phyloP scores from a whole-genome alignment of 2,329 filamentous ascomycete genomes.

The Rugonectria rugulosa region DNA sequence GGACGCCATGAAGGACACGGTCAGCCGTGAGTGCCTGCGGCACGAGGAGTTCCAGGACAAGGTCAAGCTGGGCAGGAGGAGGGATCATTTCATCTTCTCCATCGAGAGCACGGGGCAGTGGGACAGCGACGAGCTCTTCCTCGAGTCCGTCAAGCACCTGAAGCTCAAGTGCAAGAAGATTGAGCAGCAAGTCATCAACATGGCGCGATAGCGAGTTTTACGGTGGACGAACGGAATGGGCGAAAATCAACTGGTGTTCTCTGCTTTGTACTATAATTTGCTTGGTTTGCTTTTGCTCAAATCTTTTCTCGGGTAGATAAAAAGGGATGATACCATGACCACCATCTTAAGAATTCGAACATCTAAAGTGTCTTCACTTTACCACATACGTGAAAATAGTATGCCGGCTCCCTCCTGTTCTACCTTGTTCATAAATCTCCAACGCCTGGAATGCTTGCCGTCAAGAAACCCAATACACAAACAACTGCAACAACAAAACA shows the following conservation, averaged over 20 bases:
- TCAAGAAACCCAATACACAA: constrained; percentile 5
- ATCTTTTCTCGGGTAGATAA: constrained; percentile 44
- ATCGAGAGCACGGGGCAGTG: constrained; percentile 96
- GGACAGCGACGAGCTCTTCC: constrained; percentile 90
- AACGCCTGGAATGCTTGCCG: constrained; percentile 38
- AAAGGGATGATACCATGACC: constrained; percentile 46
- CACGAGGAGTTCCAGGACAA: constrained; percentile 95
- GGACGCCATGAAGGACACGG: constrained; percentile 92
- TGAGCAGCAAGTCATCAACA: constrained; percentile 73
- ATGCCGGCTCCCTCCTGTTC: constrained; percentile 40
- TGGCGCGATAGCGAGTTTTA: constrained; percentile 57
- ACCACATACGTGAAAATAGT: constrained; percentile 30
- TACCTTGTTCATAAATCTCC: constrained; percentile 24
- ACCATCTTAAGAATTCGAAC: constrained; percentile 25
- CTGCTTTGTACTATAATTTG: constrained; percentile 35
- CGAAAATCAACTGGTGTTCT: constrained; percentile 21
- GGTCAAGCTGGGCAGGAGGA: constrained; percentile 87
- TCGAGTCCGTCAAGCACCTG: constrained; percentile 85
- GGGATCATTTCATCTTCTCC: constrained; percentile 97
- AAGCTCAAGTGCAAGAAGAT: constrained; percentile 84
- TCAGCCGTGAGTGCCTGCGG: constrained; percentile 89
- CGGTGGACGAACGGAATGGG: background rate
- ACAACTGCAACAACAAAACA: constrained; percentile 9
- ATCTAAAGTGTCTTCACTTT: constrained; percentile 10
- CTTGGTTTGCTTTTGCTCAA: constrained; percentile 30